Base-by-base conservation (phyloP, 1,284 basidiomycete genomes). In the Puccinia horiana region DNA sequence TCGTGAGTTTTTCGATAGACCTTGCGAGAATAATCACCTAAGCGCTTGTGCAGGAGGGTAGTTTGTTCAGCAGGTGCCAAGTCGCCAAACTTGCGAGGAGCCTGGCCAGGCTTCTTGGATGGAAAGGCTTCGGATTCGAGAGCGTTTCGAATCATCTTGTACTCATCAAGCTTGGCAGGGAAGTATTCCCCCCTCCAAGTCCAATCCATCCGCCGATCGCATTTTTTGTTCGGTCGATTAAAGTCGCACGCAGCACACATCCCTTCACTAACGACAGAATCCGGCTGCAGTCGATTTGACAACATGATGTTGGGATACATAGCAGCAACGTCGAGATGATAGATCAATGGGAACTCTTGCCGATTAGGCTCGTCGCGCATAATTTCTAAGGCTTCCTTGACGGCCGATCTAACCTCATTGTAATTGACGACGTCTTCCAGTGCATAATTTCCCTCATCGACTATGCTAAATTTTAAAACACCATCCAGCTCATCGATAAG, bases 241-340 rank as follows among this genome's bases (percentile, higher is more conserved):
- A 93, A 99, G 88, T 99, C 97, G 88, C 97, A 99, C 8, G 98
- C 95, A 0, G 97, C 97, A 86, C 97, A 99, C 65, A 92, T 93
- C 11, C 96, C 92, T 88, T 99, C 97, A 86, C 96, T 94, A 23
- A 98, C 94, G 88, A 99, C 94, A 0, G 97, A 97, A 88, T 99
- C 97, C 1, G 97, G 97, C 85, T 99, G 97, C 2, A 99, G 90
- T 79, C 97, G 94, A 87, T 99, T 99, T 42, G 95, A 98, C 89
- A 99, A 93, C 97, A 99, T 99, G 91, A 99, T 99, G 88, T 99
- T 99, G 82, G 97, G 97, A 86, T 99, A 99, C 97, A 99, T 99
- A 84, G 97, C 97, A 0, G 97, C 97, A 83, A 99, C 97, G 86
- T 99, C 97, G 86, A 99, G 88, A 88, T 99, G 97, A 88, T 99